These are phyloP conservation scores for Phaffia australis DNA, from an alignment of 768 basidiomycete species.

Conservation along the genomic window DNA sequence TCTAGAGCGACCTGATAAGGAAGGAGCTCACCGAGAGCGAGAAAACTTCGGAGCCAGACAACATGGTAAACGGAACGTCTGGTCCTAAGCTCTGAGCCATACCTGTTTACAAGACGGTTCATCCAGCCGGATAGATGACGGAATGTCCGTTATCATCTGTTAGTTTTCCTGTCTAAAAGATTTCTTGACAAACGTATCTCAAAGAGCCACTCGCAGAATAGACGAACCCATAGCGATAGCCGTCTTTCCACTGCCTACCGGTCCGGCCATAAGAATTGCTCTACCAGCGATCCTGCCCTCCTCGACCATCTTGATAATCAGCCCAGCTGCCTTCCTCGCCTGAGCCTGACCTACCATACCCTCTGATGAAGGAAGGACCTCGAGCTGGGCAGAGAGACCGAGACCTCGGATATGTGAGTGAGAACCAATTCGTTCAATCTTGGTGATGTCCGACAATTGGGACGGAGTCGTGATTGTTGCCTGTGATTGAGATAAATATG, in stretches of 20 bases:
- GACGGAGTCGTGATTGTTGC: constrained; percentile 33
- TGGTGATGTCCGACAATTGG: constrained; percentile 36
- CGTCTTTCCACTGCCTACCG: constrained; percentile 93
- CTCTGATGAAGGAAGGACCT: constrained; percentile 64
- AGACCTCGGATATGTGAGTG: constrained; percentile 74
- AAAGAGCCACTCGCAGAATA: not conserved
- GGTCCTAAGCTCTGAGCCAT: constrained; percentile 92
- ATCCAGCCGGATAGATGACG: no score
- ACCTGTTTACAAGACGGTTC: constrained; percentile 49
- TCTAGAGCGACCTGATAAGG: not conserved
- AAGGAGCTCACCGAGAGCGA: constrained; percentile 51
- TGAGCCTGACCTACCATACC: constrained; percentile 97
- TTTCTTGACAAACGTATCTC: no score
- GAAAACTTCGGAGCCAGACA: constrained; percentile 95
- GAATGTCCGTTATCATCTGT: no score
- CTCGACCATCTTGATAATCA: constrained; percentile 97
- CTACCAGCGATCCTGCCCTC: constrained; percentile 90
- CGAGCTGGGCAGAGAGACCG: constrained; percentile 76
- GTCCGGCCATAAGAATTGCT: constrained; percentile 93
- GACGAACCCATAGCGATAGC: constrained; percentile 85
- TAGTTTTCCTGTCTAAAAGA: no score
- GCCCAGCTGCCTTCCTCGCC: constrained; percentile 92
- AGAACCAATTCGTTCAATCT: constrained; percentile 30
- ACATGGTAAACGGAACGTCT: constrained; percentile 96
- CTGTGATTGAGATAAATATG: no score